phyloP scores from a whole-genome alignment of 2,329 filamentous ascomycete genomes.

The Exophiala sp. region DNA sequence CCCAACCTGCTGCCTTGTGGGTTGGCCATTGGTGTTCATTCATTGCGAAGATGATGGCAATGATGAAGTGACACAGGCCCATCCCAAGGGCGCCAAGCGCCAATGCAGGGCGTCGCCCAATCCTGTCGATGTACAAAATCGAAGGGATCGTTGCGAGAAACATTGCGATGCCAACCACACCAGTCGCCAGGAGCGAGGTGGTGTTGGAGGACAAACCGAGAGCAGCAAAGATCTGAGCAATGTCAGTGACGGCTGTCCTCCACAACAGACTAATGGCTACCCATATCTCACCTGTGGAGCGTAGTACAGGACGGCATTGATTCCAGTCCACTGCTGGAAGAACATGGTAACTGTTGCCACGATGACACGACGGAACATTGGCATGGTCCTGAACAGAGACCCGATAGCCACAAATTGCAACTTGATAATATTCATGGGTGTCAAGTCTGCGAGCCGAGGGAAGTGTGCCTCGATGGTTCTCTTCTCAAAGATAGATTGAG shows the following conservation, averaged over 20 bases:
- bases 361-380: conserved; percentile 42
- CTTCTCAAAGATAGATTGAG: conserved; percentile 71
- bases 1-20: conserved; percentile 63
- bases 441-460: conserved; percentile 57
- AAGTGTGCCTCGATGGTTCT: conserved; percentile 61
- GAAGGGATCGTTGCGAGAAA: conserved; percentile 39
- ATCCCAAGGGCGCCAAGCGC: conserved; percentile 58
- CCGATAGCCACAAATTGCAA: conserved; percentile 50
- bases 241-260: background rate
- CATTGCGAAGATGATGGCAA: conserved; percentile 62
- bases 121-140: conserved; percentile 38
- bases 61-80: conserved; percentile 64
- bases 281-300: conserved; percentile 29
- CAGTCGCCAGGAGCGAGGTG: conserved; percentile 37
- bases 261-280: background rate
- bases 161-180: conserved; percentile 38
- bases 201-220: conserved; percentile 36
- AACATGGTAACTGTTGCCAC: conserved; percentile 38
- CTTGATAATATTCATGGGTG: conserved; percentile 58
- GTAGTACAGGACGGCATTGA: conserved; percentile 42
- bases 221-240: conserved; percentile 34
- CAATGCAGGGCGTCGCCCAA: conserved; percentile 39
- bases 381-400: conserved; percentile 36
- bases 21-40: conserved; percentile 54
- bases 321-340: conserved; percentile 47